Base-by-base conservation (phyloP, 495 filamentous ascomycete species). In the Filosporella fistucella region DNA sequence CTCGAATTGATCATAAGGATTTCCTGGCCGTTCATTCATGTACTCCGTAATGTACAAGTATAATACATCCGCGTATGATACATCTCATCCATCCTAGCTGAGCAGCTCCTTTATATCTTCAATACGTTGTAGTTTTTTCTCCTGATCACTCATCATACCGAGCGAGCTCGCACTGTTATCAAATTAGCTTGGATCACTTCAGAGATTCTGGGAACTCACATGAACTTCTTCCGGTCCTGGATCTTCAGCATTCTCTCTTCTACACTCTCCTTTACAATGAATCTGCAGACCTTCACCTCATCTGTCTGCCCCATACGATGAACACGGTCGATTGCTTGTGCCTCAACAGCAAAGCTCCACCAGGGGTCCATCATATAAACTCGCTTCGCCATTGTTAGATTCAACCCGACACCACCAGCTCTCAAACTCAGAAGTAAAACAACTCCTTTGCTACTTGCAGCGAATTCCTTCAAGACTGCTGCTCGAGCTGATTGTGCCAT, bases 301-400 rank as follows among this genome's bases (percentile, higher is more conserved):
- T 82, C 77, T 24, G 83, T 77, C 62, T 99, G 94, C 0, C 94
- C 94, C 91, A 99, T 96, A 8, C 94, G 81, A 67, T 99, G 94
- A n/a, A 99, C 90, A 3, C 94, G 85, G 69, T 99, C 94, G 54
- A 99, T 96, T 20, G 94, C 94, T 63, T 99, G 94, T 9, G 90
- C 89, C 64, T 99, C 94, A 20, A 97, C 81, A 3, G 94, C 91
- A 63, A 88, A 96, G 53, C 88, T 93, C 94, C 94, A 99, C 94
- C 94, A 99, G 0, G 94, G 91, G 65, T 99, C 94, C 91, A 96
- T 96, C 85, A 99, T 89, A 63, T 84, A 96, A 10, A 97, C 94
- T 43, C 86, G 71, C 54, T 82, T 87, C 13, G 93, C 93, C 43
- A 78, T 78, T 3, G 91, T 96, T 34, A 99, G 71, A 58, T 98